phyloP scores from a whole-genome alignment of 371 early-diverging fungal genomes.

The Mucor circinelloides region DNA sequence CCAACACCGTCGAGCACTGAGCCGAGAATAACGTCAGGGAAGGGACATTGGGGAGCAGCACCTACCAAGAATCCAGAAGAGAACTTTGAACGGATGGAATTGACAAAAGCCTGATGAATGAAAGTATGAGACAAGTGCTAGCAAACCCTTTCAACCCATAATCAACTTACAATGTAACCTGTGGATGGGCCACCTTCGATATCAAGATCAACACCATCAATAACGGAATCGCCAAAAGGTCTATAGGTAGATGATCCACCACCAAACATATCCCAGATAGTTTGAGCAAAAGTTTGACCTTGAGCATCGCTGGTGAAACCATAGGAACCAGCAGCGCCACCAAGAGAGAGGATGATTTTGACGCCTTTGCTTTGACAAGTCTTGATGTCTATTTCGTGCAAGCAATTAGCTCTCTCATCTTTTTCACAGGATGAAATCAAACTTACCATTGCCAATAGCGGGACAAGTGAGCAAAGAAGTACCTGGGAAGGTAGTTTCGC shows the following conservation, averaged over 20 bases:
- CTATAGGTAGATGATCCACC: slow-evolving; percentile 50
- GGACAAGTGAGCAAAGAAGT: slow-evolving; percentile 61
- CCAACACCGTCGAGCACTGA: slow-evolving; percentile 41
- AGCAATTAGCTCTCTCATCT: not conserved
- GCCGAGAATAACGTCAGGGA: slow-evolving; percentile 62
- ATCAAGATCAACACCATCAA: slow-evolving; percentile 77
- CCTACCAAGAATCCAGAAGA: slow-evolving; percentile 51
- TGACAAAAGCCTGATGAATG: slow-evolving; percentile 17
- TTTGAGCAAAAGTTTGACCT: slow-evolving; percentile 56
- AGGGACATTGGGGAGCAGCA: slow-evolving; percentile 78
- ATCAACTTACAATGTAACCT: slow-evolving; percentile 45
- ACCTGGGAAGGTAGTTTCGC: slow-evolving; percentile 54
- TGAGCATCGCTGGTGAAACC: slow-evolving; percentile 55
- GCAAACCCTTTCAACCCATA: not conserved
- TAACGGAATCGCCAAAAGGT: slow-evolving; percentile 61
- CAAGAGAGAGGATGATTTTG: slow-evolving; percentile 65
- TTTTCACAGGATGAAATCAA: not conserved
- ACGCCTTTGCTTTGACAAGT: slow-evolving; percentile 66
- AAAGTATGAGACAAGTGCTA: not conserved
- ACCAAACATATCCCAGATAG: slow-evolving; percentile 67
- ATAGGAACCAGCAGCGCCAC: slow-evolving; percentile 70
- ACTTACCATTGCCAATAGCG: slow-evolving; percentile 49
- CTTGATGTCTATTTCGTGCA: slow-evolving; percentile 50
- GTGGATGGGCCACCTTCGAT: slow-evolving; percentile 63
- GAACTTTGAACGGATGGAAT: slow-evolving; percentile 52